Evolutionary conservation across 108 stramenopile genomes (phyloP).

Genomic region (Cyclotella baltica): DNA sequence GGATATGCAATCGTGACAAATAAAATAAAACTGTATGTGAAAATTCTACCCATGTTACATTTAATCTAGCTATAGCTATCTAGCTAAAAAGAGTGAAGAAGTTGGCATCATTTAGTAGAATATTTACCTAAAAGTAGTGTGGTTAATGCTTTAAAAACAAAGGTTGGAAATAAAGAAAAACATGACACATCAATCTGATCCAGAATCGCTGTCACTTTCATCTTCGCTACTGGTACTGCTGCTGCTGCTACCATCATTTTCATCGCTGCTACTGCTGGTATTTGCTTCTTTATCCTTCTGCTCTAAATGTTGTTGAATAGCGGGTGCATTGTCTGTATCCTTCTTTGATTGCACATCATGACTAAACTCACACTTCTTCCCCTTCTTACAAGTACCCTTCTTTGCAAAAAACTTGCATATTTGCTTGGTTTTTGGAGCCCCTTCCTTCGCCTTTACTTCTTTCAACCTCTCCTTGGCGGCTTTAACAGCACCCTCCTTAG

Average conservation of each 20-base stretch:
- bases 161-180: too few species aligned
- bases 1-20: too few species aligned
- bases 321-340: not conserved
- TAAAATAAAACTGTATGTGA: too few species aligned
- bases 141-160: too few species aligned
- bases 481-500: conserved; percentile 11
- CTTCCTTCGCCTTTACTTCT: conserved; percentile 3
- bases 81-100: not conserved
- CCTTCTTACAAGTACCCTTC: conserved; percentile 51
- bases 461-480: conserved; percentile 18
- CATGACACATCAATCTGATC: not conserved
- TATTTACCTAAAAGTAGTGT: too few species aligned
- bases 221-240: conserved; percentile 10
- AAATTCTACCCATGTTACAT: too few species aligned
- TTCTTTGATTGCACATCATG: conserved; percentile 38
- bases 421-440: conserved; percentile 15
- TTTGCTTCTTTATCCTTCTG: conserved; percentile 2
- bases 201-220: not conserved
- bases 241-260: not conserved
- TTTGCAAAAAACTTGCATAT: conserved; percentile 52
- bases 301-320: not conserved
- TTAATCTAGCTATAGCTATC: too few species aligned
- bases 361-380: conserved; percentile 49
- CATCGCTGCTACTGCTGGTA: conserved; percentile 10
- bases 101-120: not conserved